Evolutionary conservation across 139 green algal genomes (phyloP).

Genomic region (Haematococcus sp.): DNA sequence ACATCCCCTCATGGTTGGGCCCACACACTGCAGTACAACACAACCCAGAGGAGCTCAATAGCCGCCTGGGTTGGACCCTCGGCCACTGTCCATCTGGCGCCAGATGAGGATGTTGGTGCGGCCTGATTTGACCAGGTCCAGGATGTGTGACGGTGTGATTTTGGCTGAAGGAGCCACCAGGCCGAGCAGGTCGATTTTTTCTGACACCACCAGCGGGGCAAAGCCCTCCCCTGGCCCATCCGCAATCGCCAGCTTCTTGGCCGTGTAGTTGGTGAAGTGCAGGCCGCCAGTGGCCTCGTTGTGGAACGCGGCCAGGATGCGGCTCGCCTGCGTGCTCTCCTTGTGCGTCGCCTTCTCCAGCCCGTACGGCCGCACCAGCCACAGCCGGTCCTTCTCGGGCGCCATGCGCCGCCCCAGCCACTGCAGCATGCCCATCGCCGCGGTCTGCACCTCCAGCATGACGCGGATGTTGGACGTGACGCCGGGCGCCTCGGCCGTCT

Average conservation of each 20-base stretch:
- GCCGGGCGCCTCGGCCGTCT: background rate
- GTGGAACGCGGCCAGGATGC: too few relatives aligned
- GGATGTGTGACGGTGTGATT: conserved; percentile 3
- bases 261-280: too few relatives aligned
- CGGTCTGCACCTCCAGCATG: conserved; percentile 5
- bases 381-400: background rate
- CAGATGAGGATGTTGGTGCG: conserved; percentile 4
- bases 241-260: conserved; percentile 1
- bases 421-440: background rate
- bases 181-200: conserved; percentile 7
- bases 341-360: too few relatives aligned
- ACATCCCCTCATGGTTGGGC: too few relatives aligned
- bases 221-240: conserved; percentile 4
- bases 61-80: too few relatives aligned
- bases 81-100: background rate
- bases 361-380: background rate
- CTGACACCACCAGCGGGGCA: background rate
- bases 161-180: background rate
- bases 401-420: background rate
- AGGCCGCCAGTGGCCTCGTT: too few relatives aligned
- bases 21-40: too few relatives aligned
- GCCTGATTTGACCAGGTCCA: background rate
- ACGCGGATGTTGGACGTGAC: background rate
- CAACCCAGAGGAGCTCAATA: too few relatives aligned
- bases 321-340: too few relatives aligned